Evolutionary conservation across 257 asterid species (phyloP), one percentile per base, ranked within the genome.

Genomic region (Datura wrightii): DNA sequence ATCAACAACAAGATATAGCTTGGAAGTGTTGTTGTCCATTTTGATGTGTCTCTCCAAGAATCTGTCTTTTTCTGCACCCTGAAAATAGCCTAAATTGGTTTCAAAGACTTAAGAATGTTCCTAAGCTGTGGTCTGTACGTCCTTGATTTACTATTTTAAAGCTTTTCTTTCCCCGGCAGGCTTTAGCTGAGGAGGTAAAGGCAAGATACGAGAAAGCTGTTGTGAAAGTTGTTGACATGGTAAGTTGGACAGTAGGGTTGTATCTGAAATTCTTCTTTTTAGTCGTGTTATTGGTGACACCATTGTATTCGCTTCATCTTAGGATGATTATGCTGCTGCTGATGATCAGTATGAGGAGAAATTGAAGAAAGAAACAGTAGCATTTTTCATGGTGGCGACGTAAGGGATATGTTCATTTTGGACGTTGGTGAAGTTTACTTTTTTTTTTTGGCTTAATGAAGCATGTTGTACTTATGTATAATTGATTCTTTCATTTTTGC

Each of bases 261-360:
- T 71, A 36, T 59, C 14, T 10, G 36, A 63, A 63, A 31, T 34
- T 65, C 44, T 48, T 53, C 41, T 56, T 46, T 36, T 50, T n/a
- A 56, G 3, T 56, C 10, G 7, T 56, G 24, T 56, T 56, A 16
- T 56, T 56, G 24, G 24, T 56, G 31, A 56, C 1, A 4, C 62
- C 16, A 15, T 5, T 56, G 9, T 16, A 16, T 16, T 59, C 18
- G 5, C 4, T 80, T 10, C 3, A 11, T 48, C 9, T 1, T 82
- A 93, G 96, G 97, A 93, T 87, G 97, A 93, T 87, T 92, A 92
- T 87, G 96, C 96, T 79, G 93, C 89, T 10, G 94, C 89, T 88
- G 96, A 93, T 88, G 94, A 93, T 48, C 91, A 87, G 56, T 93
- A 93, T 65, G 94, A 93, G 84, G 92, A 90, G 86, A 93, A 93